Base-by-base conservation (phyloP, 2,329 filamentous ascomycete species). In the Bipolaris victoriae region DNA sequence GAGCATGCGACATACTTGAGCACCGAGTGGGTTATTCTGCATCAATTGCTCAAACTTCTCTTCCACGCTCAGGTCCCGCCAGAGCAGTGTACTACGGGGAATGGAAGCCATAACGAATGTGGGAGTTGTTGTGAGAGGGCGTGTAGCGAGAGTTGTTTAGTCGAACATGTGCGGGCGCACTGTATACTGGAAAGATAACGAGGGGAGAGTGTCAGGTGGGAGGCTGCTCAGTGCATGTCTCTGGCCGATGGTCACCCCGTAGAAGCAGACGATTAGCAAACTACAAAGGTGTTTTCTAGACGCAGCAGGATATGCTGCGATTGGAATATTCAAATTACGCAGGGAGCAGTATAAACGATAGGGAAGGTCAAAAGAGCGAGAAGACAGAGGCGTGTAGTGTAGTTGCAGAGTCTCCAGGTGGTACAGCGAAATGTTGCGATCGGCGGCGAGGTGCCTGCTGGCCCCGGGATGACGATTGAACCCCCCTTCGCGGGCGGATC, bases 11-110 rank as follows among this genome's bases (percentile, higher is more conserved):
- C 65, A 13, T 65, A 72, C 73, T 55, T 58, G 26, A 16, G 61
- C 57, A 24, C 66, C 66, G 46, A 76, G 61, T 6, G 72, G 71
- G 50, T 76, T 65, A n/a, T 71, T 60, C 13, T 51, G 54, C 63
- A 76, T 64, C 33, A 75, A 62, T 10, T 65, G 36, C 53, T 73
- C 56, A 48, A 76, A 67, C 66, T 74, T 72, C 18, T 74, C 50
- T 16, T 67, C 64, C 9, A 69, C 62, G 53, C 66, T 72, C 61
- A 66, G 60, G 63, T 71, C 67, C 58, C 69, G 67, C 56, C 63
- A 55, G 52, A 73, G 61, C 62, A 70, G 50, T 51, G 49, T 50
- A 18, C 53, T 61, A 49, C 63, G 46, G 44, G 39, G 33, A 29
- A 36, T 33, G 6, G 62, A 65, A 18, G 62, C 62, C 70, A 73